These are phyloP conservation scores for Albugo candida DNA, from an alignment of 352 stramenopile genomes.

Conservation along the genomic window DNA sequence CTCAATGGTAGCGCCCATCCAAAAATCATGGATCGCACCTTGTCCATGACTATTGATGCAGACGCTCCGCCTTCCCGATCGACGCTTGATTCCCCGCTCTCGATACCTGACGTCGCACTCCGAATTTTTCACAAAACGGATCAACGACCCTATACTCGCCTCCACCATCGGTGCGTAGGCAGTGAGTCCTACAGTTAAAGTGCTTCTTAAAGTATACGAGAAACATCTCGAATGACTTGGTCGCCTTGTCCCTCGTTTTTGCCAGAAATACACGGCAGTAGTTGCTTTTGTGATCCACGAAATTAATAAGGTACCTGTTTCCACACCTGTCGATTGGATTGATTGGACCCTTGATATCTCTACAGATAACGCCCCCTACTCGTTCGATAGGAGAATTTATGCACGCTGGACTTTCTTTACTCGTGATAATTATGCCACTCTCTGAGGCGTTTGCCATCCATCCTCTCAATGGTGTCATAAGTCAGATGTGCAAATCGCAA, in stretches of 20 bases:
- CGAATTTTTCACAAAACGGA: constrained; percentile 10
- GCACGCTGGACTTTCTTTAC: too few species aligned
- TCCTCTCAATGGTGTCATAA: too few species aligned
- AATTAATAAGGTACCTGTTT: too few species aligned
- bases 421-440: too few species aligned
- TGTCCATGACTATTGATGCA: constrained; percentile 16
- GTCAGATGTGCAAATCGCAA: too few species aligned
- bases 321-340: too few species aligned
- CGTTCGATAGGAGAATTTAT: too few species aligned
- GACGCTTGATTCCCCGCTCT: constrained; percentile 11
- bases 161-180: constrained; percentile 2
- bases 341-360: too few species aligned
- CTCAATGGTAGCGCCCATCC: constrained; percentile 8
- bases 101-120: constrained; percentile 7
- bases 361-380: too few species aligned
- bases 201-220: neutral
- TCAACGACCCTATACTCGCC: constrained; percentile 13
- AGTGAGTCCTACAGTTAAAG: neutral
- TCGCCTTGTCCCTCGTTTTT: neutral
- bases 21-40: constrained; percentile 15
- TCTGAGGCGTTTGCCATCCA: too few species aligned
- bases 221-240: neutral
- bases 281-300: neutral
- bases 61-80: constrained; percentile 17
- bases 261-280: neutral